Evolutionary conservation across 495 filamentous ascomycete species (phyloP).

Genomic region (Platismatia glauca): DNA sequence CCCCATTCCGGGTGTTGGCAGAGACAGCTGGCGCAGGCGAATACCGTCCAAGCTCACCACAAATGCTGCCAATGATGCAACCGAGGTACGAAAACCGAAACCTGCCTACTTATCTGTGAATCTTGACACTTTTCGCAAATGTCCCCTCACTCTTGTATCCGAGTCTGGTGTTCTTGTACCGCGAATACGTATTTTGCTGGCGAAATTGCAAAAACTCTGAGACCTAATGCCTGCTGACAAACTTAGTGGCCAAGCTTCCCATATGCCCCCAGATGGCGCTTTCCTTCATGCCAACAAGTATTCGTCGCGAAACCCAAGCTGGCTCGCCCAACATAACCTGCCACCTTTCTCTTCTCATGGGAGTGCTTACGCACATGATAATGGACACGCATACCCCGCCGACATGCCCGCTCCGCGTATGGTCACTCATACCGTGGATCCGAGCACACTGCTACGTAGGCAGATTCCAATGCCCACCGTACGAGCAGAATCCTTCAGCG

Average conservation of each 20-base stretch:
- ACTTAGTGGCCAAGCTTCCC: neutral
- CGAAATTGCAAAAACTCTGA: neutral
- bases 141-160: neutral
- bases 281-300: neutral
- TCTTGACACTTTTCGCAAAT: neutral
- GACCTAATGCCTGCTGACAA: neutral
- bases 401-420: neutral
- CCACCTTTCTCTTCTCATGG: neutral
- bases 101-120: neutral
- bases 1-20: neutral
- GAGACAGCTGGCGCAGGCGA: neutral
- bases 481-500: neutral
- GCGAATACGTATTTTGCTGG: neutral
- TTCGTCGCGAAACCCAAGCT: neutral
- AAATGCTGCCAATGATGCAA: neutral
- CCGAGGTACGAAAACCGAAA: neutral
- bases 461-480: neutral
- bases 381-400: neutral
- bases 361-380: neutral
- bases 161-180: neutral
- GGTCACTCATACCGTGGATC: neutral
- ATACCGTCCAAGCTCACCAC: neutral
- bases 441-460: neutral
- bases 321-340: neutral
- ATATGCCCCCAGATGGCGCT: neutral